These are phyloP conservation scores for Viridothelium virens DNA, from an alignment of 495 filamentous ascomycete genomes.

Conservation along the genomic window DNA sequence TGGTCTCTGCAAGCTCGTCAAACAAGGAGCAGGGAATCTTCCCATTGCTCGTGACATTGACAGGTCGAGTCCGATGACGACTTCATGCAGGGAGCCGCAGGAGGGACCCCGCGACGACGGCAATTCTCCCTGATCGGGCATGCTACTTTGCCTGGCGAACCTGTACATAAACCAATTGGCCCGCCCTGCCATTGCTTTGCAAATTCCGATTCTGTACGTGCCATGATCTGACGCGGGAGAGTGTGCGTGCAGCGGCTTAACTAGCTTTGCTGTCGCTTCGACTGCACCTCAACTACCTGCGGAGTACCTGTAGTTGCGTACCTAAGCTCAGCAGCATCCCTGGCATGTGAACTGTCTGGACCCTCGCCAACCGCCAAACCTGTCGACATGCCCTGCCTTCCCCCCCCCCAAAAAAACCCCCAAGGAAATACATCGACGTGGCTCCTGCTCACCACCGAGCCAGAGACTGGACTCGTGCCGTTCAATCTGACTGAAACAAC, in stretches of 20 bases:
- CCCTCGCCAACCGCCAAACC: no score
- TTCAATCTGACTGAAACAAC: no score
- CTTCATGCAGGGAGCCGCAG: slow-evolving; percentile 7
- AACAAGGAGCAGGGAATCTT: no score
- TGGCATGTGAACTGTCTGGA: no score
- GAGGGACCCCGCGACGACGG: not conserved
- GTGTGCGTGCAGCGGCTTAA: not conserved
- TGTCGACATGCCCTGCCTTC: no score
- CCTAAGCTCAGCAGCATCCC: no score
- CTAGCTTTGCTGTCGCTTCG: not conserved
- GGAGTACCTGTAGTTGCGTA: no score
- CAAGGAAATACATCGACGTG: not conserved
- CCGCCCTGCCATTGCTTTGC: not conserved
- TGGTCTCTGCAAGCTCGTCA: no score
- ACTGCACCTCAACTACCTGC: not conserved
- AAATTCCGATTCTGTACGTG: not conserved
- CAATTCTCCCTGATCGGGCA: not conserved
- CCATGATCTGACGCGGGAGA: not conserved
- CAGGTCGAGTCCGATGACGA: not conserved
- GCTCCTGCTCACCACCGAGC: not conserved
- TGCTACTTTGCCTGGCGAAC: not conserved
- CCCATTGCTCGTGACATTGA: no score
- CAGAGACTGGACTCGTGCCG: no score
- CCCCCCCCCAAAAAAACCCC: no score
- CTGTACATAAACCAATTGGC: not conserved